phyloP scores from a whole-genome alignment of 2,329 filamentous ascomycete species.

The Microsporum canis region DNA sequence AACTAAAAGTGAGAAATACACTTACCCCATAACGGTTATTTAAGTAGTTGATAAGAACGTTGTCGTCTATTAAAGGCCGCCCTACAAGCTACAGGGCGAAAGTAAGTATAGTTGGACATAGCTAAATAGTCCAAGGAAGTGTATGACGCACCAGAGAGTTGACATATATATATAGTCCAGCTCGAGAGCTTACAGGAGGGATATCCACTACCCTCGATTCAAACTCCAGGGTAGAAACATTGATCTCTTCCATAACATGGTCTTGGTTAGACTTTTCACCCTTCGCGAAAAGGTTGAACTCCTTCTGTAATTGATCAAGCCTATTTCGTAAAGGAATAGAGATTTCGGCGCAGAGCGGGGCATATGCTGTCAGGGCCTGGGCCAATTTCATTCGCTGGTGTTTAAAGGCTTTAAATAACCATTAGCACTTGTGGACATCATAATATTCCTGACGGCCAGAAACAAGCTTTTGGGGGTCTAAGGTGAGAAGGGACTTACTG shows the following conservation, averaged over 20 bases:
- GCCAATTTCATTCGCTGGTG: constrained; percentile 28
- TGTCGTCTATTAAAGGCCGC: constrained; percentile 73
- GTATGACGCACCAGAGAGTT: constrained; percentile 57
- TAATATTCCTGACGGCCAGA: background rate
- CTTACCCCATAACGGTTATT: constrained; percentile 71
- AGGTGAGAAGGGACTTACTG: constrained; percentile 18
- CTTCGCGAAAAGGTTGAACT: constrained; percentile 33
- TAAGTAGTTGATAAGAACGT: constrained; percentile 64
- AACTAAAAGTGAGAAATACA: background rate
- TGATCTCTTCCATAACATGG: constrained; percentile 31
- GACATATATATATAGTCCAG: constrained; percentile 74
- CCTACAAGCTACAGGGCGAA: constrained; percentile 53
- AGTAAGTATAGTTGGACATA: constrained; percentile 22
- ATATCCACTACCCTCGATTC: constrained; percentile 51
- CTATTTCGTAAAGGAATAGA: constrained; percentile 30
- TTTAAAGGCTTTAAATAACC: background rate
- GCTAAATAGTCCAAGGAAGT: background rate
- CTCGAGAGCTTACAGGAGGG: constrained; percentile 61
- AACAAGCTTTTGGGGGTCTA: background rate
- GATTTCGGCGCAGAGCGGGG: constrained; percentile 31
- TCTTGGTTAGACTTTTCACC: constrained; percentile 34
- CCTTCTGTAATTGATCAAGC: constrained; percentile 32
- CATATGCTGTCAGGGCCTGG: constrained; percentile 29
- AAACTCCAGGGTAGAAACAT: constrained; percentile 41
- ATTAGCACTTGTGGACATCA: background rate